Base-by-base conservation (phyloP, 306 rosid species). In the Lathyrus oleraceus region DNA sequence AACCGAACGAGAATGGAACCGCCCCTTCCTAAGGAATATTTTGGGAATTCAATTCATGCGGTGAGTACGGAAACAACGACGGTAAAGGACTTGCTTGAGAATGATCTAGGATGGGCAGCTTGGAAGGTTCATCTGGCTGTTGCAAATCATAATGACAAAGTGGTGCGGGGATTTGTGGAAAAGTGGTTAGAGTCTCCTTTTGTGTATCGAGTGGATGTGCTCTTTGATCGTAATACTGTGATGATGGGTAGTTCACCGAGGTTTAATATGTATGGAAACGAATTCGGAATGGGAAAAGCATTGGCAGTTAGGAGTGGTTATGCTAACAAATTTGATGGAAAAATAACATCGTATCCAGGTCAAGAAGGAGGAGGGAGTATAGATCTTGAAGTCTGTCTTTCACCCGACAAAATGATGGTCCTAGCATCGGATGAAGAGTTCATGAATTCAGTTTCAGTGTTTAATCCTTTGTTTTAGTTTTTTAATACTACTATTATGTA, bases 231-330 rank as follows among this genome's bases (percentile, higher is more conserved):
- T 0, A 10, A 10, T 11, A 39, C 39, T 15, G 79, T 91, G 53
- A 12, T 79, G 72, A 73, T 89, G 75, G 67, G 81, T 4, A 89
- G 93, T 45, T 82, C 91, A 4, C 90, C 94, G 0, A 79, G 88
- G 30, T 88, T 88, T 63, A 71, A 84, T 20, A 73, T 78, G 85
- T 86, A 82, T 58, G 88, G 87, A 8, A 82, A 73, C 30, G 87
- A 88, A 35, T 88, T 91, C 53, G 96, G 97, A 43, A 84, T 89
- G 94, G 97, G 94, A 4, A 87, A 85, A 74, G 85, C 89, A 0
- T 32, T 87, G 75, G 82, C 82, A 5, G 67, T 84, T 27, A 65
- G 75, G 1, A 82, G 91, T 45, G 94, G 97, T 0, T 82, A 82
- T 39, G 88, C 81, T 0, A 64, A 84, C 63, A 91, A 88, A 32